These are phyloP conservation scores for Monosporascus sp. DNA, from an alignment of 2,329 filamentous ascomycete species.

Conservation along the genomic window DNA sequence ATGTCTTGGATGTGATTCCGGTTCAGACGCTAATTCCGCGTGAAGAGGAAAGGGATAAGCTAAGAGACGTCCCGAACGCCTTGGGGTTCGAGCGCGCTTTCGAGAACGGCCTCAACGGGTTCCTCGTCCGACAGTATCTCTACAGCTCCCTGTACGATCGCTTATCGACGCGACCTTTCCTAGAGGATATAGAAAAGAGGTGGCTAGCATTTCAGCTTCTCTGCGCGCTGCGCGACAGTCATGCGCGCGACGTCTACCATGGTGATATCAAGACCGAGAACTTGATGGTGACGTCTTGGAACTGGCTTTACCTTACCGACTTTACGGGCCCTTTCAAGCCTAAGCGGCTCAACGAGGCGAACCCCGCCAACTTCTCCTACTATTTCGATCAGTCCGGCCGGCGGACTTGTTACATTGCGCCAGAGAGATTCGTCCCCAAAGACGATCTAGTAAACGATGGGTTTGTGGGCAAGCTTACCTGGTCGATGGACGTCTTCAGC, in stretches of 20 bases:
- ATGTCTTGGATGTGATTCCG: neutral
- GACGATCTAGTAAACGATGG: constrained; percentile 39
- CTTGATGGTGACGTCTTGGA: constrained; percentile 95
- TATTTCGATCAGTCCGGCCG: constrained; percentile 93
- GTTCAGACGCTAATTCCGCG: constrained; percentile 4
- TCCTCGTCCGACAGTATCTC: constrained; percentile 89
- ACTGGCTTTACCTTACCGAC: constrained; percentile 97
- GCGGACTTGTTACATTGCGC: constrained; percentile 90
- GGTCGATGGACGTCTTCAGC: constrained; percentile 99
- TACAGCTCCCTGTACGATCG: constrained; percentile 97
- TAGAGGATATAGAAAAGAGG: constrained; percentile 98
- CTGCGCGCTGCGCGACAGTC: constrained; percentile 87
- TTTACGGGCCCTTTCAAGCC: constrained; percentile 96
- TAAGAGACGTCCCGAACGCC: constrained; percentile 84
- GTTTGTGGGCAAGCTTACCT: constrained; percentile 50
- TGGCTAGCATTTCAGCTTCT: constrained; percentile 96
- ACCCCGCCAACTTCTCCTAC: constrained; percentile 95
- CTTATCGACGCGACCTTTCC: constrained; percentile 89
- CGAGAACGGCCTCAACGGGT: constrained; percentile 87
- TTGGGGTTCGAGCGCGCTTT: constrained; percentile 84
- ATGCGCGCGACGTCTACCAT: constrained; percentile 83
- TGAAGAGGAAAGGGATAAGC: constrained; percentile 69
- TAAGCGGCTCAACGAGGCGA: constrained; percentile 88
- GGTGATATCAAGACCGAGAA: constrained; percentile 99
- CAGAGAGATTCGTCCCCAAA: constrained; percentile 78